A percentile compares a stretch with the other conserved stretches of the same genome.
Conservation (phyloP, 257 asterid genomes). For the Jaltomata sinuosa region DNA sequence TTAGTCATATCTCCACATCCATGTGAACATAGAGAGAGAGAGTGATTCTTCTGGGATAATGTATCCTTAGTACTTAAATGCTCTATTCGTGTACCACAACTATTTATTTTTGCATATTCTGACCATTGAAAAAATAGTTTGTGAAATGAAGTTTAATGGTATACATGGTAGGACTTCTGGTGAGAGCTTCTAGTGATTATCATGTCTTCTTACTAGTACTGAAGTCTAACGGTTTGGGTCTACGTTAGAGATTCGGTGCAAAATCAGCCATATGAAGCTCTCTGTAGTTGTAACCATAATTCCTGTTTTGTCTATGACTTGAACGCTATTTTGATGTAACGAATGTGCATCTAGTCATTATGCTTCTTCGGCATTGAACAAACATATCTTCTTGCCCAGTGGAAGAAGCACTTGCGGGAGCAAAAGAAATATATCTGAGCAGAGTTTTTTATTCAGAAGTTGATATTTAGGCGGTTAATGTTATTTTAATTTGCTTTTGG, state of each 20-base stretch:
- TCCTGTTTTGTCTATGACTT: neutral
- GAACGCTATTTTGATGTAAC: neutral
- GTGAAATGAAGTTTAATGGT: neutral
- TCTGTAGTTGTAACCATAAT: neutral
- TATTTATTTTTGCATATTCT: neutral
- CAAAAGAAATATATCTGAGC: neutral
- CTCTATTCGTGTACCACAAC: neutral
- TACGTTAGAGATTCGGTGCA: neutral
- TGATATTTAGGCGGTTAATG: neutral
- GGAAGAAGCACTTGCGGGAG: neutral
- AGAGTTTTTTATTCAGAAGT: neutral
- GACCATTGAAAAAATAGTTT: neutral
- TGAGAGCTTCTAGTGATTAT: neutral
- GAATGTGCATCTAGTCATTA: neutral
- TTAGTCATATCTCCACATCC: conserved; percentile 14
- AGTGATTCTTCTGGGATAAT: neutral
- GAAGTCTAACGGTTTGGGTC: neutral
- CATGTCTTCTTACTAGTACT: neutral
- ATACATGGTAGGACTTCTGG: neutral
- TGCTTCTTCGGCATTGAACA: neutral
- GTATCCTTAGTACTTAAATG: neutral
- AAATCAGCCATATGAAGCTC: neutral
- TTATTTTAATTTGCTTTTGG: neutral
- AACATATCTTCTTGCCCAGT: neutral
- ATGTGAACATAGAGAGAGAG: neutral